Evolutionary conservation across 2,329 filamentous ascomycete species (phyloP).

Genomic region (Xylaria sp.): DNA sequence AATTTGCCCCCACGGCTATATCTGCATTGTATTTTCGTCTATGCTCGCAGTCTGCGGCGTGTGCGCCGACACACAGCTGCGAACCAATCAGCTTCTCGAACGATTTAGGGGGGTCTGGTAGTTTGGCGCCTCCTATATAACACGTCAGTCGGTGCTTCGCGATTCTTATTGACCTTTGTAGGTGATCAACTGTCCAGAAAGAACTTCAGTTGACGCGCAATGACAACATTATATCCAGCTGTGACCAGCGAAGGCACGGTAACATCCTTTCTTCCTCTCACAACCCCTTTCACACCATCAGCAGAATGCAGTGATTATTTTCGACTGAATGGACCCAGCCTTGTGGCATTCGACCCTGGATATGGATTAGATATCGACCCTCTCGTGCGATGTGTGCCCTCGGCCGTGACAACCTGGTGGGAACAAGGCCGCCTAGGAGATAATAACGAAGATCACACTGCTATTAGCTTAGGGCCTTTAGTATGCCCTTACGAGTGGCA

Average conservation of each 20-base stretch:
- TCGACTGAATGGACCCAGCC: conserved; percentile 38
- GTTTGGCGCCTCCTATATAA: not conserved
- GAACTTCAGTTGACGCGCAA: not conserved
- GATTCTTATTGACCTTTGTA: not conserved
- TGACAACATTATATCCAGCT: conserved; percentile 2
- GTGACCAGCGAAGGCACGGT: conserved; percentile 20
- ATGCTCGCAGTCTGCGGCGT: not conserved
- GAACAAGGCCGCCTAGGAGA: conserved; percentile 36
- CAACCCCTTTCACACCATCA: conserved; percentile 34
- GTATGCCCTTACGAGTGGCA: conserved; percentile 36
- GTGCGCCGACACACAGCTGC: not conserved
- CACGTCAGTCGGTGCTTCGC: not conserved
- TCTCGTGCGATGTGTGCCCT: conserved; percentile 32
- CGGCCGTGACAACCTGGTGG: conserved; percentile 41
- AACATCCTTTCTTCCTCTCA: conserved; percentile 38
- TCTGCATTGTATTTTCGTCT: not conserved
- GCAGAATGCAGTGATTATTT: conserved; percentile 30
- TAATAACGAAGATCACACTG: conserved; percentile 30
- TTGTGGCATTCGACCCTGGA: conserved; percentile 40
- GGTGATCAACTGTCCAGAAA: too few species aligned
- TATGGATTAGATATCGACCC: conserved; percentile 39
- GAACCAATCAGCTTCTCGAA: not conserved
- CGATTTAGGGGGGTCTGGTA: not conserved
- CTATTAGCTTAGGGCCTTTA: conserved; percentile 38
- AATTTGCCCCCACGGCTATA: not conserved